These are phyloP conservation scores for Corinectria fuckeliana DNA, from an alignment of 2,329 filamentous ascomycete genomes.

Conservation along the genomic window DNA sequence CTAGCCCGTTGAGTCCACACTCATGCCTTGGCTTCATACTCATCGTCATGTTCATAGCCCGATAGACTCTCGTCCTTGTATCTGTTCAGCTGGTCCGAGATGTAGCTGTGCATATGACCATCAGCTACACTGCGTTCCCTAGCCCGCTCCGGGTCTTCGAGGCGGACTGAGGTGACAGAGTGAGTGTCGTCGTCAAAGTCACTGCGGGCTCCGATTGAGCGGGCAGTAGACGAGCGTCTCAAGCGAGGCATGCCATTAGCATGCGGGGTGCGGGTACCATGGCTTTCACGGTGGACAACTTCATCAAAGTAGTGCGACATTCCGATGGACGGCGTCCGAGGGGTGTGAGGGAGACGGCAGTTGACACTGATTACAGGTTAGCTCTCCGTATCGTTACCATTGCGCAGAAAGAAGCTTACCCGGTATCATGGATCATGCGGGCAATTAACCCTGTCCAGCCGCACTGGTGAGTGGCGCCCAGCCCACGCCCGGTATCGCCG, in stretches of 20 bases:
- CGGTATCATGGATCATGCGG: conserved; percentile 97
- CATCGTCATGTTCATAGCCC: conserved; percentile 47
- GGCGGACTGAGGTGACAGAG: conserved; percentile 43
- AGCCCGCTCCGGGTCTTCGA: conserved; percentile 51
- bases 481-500: conserved; percentile 84
- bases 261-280: conserved; percentile 46
- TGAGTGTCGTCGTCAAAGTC: conserved; percentile 66
- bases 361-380: conserved; percentile 69
- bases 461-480: conserved; percentile 93
- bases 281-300: conserved; percentile 63
- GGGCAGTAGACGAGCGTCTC: conserved; percentile 79
- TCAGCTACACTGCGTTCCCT: conserved; percentile 63
- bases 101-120: conserved; percentile 79
- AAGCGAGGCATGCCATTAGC: conserved; percentile 58
- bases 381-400: conserved; percentile 28
- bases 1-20: conserved; percentile 1
- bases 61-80: conserved; percentile 55
- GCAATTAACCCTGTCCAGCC: conserved; percentile 96
- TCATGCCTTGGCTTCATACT: conserved; percentile 53
- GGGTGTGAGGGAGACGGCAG: conserved; percentile 91
- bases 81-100: conserved; percentile 78
- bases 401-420: conserved; percentile 63
- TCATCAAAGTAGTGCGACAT: conserved; percentile 97
- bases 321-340: conserved; percentile 81
- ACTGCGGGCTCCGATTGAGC: conserved; percentile 83